Evolutionary conservation across 208 protist species (phyloP).

Genomic region (Leishmania lainsoni): DNA sequence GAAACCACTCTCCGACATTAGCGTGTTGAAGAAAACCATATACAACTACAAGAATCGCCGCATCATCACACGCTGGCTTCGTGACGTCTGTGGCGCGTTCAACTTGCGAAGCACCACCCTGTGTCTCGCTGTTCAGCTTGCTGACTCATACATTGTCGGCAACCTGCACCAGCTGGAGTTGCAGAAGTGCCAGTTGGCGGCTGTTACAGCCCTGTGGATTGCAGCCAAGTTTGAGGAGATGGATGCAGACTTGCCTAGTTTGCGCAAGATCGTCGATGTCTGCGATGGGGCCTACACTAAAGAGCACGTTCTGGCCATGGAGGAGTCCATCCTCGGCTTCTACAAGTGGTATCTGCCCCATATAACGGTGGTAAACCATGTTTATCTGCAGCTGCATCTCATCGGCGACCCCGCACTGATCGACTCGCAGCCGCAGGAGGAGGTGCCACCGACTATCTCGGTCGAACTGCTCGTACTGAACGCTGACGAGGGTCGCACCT

Average conservation of each 20-base stretch:
- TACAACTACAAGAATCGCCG: conserved; percentile 86
- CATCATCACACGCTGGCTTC: conserved; percentile 82
- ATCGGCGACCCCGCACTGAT: conserved; percentile 58
- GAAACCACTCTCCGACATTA: conserved; percentile 65
- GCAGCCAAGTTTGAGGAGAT: conserved; percentile 89
- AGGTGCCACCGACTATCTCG: conserved; percentile 13
- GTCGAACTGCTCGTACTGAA: conserved; percentile 54
- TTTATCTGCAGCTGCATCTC: conserved; percentile 83
- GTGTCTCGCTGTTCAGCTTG: conserved; percentile 83
- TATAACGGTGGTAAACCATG: conserved; percentile 80
- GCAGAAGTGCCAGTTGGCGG: conserved; percentile 78
- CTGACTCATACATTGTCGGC: conserved; percentile 68
- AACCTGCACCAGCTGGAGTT: conserved; percentile 62
- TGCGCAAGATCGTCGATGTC: conserved; percentile 75
- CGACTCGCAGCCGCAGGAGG: conserved; percentile 15
- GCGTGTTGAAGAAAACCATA: conserved; percentile 71
- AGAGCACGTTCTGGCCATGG: conserved; percentile 69
- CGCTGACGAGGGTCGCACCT: conserved; percentile 30
- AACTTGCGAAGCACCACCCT: conserved; percentile 80
- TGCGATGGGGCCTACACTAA: conserved; percentile 73
- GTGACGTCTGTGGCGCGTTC: conserved; percentile 80
- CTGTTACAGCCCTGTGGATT: conserved; percentile 78
- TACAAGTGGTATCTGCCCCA: conserved; percentile 87
- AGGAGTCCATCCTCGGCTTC: conserved; percentile 73
- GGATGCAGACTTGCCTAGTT: conserved; percentile 59